phyloP scores from a whole-genome alignment of 352 stramenopile genomes.

The Phytophthora podocarpi region DNA sequence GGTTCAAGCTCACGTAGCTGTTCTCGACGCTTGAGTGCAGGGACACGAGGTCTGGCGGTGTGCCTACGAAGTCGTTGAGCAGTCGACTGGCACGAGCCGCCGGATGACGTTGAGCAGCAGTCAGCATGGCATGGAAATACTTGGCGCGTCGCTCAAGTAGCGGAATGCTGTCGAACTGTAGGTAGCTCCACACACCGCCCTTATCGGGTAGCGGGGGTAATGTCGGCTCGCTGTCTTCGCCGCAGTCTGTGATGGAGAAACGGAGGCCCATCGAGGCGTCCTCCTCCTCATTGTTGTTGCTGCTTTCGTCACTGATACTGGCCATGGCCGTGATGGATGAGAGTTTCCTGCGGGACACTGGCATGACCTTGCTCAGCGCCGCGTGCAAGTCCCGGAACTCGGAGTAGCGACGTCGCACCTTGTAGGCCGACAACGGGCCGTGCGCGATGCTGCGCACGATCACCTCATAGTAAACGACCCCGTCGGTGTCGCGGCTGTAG shows the following conservation, averaged over 20 bases:
- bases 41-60: conserved; percentile 61
- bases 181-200: conserved; percentile 75
- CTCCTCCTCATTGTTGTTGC: conserved; percentile 24
- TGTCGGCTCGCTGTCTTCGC: conserved; percentile 12
- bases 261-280: conserved; percentile 14
- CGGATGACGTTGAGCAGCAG: conserved; percentile 54
- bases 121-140: conserved; percentile 74
- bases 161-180: conserved; percentile 66
- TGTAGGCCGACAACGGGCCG: conserved; percentile 78
- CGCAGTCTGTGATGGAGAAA: conserved; percentile 31
- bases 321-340: conserved; percentile 35
- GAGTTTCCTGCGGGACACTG: conserved; percentile 34
- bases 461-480: conserved; percentile 83
- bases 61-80: conserved; percentile 73
- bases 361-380: conserved; percentile 62
- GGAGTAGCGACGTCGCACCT: conserved; percentile 76
- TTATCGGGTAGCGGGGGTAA: conserved; percentile 69
- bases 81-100: conserved; percentile 55
- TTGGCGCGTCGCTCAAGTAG: conserved; percentile 65
- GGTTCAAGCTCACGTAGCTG: conserved; percentile 81
- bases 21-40: conserved; percentile 62
- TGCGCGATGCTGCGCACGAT: conserved; percentile 65
- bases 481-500: conserved; percentile 76
- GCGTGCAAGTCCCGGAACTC: conserved; percentile 70
- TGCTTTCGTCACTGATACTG: conserved; percentile 35